A percentile compares a stretch with the other conserved stretches of the same genome.
phyloP scores from a whole-genome alignment of 371 early-diverging fungal genomes.

The Mucor mucedo region DNA sequence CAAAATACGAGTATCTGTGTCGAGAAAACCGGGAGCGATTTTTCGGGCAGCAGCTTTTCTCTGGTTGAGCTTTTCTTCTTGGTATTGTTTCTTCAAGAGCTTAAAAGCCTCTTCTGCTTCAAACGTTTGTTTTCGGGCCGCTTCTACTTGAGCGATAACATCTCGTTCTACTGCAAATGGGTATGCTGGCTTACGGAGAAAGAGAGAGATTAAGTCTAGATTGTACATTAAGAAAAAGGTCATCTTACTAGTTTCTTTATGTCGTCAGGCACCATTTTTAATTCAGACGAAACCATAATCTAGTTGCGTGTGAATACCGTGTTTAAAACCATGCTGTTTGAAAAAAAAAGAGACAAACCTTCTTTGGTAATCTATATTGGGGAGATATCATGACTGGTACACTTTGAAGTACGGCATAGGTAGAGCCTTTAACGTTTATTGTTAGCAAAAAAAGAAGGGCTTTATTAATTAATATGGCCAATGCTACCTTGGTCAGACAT shows the following conservation, averaged over 20 bases:
- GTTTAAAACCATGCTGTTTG: too few species aligned
- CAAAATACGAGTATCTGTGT: slow-evolving; percentile 59
- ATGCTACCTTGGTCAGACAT: slow-evolving; percentile 15
- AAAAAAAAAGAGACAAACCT: slow-evolving; percentile 33
- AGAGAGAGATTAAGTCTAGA: too few species aligned
- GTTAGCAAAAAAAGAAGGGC: not conserved
- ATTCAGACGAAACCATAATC: slow-evolving; percentile 40
- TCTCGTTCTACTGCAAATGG: slow-evolving; percentile 52
- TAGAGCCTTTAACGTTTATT: slow-evolving; percentile 39
- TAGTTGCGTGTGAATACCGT: slow-evolving; percentile 2
- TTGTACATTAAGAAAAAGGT: not conserved
- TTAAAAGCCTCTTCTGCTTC: slow-evolving; percentile 27
- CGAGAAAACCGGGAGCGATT: slow-evolving; percentile 64
- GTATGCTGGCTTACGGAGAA: slow-evolving; percentile 29
- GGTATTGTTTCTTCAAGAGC: slow-evolving; percentile 22
- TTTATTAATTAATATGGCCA: not conserved
- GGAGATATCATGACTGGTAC: slow-evolving; percentile 61
- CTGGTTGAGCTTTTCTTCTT: slow-evolving; percentile 43
- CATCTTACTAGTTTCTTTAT: slow-evolving; percentile 38
- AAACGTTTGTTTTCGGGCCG: slow-evolving; percentile 26
- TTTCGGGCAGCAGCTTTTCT: slow-evolving; percentile 57
- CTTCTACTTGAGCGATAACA: slow-evolving; percentile 40
- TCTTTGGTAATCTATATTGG: slow-evolving; percentile 53
- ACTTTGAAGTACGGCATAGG: slow-evolving; percentile 54
- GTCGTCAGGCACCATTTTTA: slow-evolving; percentile 45